Conservation (phyloP, 306 rosid species). For the Trichosanthes cucumerina region DNA sequence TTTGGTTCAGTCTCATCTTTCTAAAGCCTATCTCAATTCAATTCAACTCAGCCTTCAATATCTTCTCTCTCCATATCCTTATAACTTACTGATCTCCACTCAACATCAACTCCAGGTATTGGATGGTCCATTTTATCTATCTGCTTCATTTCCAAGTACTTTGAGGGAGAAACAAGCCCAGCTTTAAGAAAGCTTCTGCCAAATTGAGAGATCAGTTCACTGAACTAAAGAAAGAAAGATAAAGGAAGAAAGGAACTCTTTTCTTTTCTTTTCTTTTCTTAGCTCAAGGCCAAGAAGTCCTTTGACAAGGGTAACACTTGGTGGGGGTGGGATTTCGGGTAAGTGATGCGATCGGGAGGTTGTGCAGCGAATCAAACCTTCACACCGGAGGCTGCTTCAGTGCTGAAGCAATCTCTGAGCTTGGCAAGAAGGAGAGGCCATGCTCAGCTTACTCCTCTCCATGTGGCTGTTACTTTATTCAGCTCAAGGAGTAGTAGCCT, state of each 20-base stretch:
- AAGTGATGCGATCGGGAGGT: slow-evolving; percentile 91
- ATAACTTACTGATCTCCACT: background rate
- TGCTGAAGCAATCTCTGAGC: slow-evolving; percentile 72
- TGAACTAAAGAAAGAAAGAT: background rate
- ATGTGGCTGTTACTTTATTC: slow-evolving; percentile 74
- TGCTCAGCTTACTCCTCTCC: slow-evolving; percentile 93
- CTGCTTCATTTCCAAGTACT: slow-evolving; percentile 3
- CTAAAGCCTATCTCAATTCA: background rate
- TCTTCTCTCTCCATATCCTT: slow-evolving; percentile 3
- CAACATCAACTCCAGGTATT: background rate
- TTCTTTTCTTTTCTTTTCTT: background rate
- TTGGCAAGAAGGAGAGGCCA: slow-evolving; percentile 83
- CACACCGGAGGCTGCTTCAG: slow-evolving; percentile 95
- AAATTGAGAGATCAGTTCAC: background rate
- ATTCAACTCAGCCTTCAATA: background rate
- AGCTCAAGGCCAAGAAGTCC: slow-evolving; percentile 13
- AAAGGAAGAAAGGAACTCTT: background rate
- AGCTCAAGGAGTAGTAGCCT: slow-evolving; percentile 48
- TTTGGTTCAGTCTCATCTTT: slow-evolving; percentile 1
- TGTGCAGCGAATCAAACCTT: slow-evolving; percentile 88
- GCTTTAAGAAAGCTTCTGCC: slow-evolving; percentile 4
- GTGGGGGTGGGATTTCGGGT: slow-evolving; percentile 43
- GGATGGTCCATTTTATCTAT: background rate
- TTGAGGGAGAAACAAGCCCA: background rate
- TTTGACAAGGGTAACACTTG: slow-evolving; percentile 28